Evolutionary conservation across 495 filamentous ascomycete species (phyloP).

Genomic region (Melanomma pulvis-pyrius): DNA sequence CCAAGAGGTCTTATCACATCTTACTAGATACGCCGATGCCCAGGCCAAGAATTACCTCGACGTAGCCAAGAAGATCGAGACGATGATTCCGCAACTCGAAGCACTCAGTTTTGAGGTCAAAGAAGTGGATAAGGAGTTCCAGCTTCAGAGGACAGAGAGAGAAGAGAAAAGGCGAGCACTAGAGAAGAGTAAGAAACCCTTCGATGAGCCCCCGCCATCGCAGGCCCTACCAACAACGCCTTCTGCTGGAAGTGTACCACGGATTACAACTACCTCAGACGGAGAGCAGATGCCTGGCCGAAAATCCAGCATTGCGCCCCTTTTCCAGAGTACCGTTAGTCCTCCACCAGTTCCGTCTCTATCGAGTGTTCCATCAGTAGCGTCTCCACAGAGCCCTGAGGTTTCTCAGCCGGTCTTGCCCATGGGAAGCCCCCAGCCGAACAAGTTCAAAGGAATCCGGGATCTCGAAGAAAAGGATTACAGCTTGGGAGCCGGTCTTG

Average conservation of each 20-base stretch:
- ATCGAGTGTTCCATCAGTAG: conserved; percentile 37
- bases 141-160: conserved; percentile 86
- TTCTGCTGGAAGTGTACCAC: conserved; percentile 12
- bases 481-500: conserved; percentile 44
- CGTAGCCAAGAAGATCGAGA: conserved; percentile 83
- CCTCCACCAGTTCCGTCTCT: conserved; percentile 20
- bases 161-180: conserved; percentile 88
- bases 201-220: conserved; percentile 64
- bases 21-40: conserved; percentile 91
- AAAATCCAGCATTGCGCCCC: conserved; percentile 21
- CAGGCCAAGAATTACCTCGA: conserved; percentile 82
- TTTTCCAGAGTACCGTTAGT: conserved; percentile 35
- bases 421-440: conserved; percentile 56
- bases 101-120: conserved; percentile 87
- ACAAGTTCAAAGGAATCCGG: conserved; percentile 82
- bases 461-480: conserved; percentile 83
- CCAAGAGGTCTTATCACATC: conserved; percentile 92
- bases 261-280: conserved; percentile 8
- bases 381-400: conserved; percentile 34
- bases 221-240: conserved; percentile 15
- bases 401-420: conserved; percentile 46
- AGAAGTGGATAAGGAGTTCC: conserved; percentile 92
- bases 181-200: conserved; percentile 85
- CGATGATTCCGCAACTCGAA: conserved; percentile 85
- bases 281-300: conserved; percentile 18